Evolutionary conservation across 2,329 filamentous ascomycete genomes (phyloP).

Genomic region (Gaeumannomyces tritici): DNA sequence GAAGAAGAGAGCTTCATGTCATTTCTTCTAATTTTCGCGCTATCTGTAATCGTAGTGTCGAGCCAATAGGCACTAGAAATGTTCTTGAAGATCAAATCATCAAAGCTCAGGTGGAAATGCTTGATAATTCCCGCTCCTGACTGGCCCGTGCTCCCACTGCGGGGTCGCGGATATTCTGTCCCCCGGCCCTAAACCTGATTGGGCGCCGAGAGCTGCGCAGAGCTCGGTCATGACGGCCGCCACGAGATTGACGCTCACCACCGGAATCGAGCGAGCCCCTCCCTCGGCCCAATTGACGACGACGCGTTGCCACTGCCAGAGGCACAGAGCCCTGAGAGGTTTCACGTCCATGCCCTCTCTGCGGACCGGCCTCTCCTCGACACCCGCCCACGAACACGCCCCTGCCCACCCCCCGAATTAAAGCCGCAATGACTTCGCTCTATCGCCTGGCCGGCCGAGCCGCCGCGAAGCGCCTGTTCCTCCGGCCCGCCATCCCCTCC

Average conservation of each 20-base stretch:
- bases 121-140: background rate
- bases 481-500: slow-evolving; percentile 27
- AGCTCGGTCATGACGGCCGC: slow-evolving; percentile 12
- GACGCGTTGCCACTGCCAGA: background rate
- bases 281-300: background rate
- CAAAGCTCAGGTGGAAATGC: background rate
- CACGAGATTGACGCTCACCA: background rate
- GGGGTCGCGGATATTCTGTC: slow-evolving; percentile 1
- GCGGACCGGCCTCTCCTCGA: slow-evolving; percentile 11
- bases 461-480: slow-evolving; percentile 53
- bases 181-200: slow-evolving; percentile 2
- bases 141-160: background rate
- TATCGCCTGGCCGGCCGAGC: slow-evolving; percentile 63
- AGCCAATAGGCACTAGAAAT: too few relatives aligned
- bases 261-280: background rate
- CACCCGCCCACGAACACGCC: slow-evolving; percentile 19
- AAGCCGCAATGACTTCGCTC: slow-evolving; percentile 57
- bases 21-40: too few relatives aligned
- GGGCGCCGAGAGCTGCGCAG: background rate
- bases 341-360: slow-evolving; percentile 3
- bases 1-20: too few relatives aligned
- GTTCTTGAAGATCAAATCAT: too few relatives aligned
- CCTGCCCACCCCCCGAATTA: slow-evolving; percentile 5
- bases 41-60: too few relatives aligned
- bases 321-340: slow-evolving; percentile 13